Evolutionary conservation across 805 yeast species (phyloP).

Genomic region (Nakazawaea wyomingensis): DNA sequence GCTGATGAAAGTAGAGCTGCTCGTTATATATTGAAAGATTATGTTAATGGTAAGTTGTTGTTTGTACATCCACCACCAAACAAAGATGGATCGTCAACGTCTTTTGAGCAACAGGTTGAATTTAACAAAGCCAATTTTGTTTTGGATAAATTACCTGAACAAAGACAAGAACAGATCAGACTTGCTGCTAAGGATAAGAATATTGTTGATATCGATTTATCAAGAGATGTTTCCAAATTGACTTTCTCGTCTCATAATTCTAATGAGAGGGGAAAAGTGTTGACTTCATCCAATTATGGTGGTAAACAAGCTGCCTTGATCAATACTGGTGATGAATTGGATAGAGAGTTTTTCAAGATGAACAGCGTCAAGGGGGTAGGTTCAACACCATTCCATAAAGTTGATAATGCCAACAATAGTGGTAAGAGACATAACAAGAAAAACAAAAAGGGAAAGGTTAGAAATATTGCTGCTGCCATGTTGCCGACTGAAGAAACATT

Average conservation of each 20-base stretch:
- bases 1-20: slow-evolving; percentile 97
- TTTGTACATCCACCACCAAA: slow-evolving; percentile 88
- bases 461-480: slow-evolving; percentile 4
- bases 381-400: slow-evolving; percentile 69
- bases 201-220: slow-evolving; percentile 52
- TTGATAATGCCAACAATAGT: slow-evolving; percentile 21
- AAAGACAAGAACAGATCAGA: slow-evolving; percentile 66
- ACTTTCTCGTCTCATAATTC: slow-evolving; percentile 77
- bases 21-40: slow-evolving; percentile 87
- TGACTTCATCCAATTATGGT: slow-evolving; percentile 58
- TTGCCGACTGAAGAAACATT: slow-evolving; percentile 26
- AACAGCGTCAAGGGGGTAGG: slow-evolving; percentile 57
- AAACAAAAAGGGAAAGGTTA: slow-evolving; percentile 53
- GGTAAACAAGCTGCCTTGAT: slow-evolving; percentile 77
- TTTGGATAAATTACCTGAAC: slow-evolving; percentile 59
- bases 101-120: slow-evolving; percentile 47
- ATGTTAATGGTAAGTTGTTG: slow-evolving; percentile 84
- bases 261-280: slow-evolving; percentile 38
- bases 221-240: slow-evolving; percentile 63
- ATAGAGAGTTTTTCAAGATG: slow-evolving; percentile 78
- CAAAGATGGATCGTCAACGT: slow-evolving; percentile 47
- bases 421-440: slow-evolving; percentile 69
- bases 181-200: slow-evolving; percentile 58
- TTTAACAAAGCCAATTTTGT: slow-evolving; percentile 78
- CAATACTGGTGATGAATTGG: slow-evolving; percentile 78